Evolutionary conservation across 352 stramenopile species (phyloP).

Genomic region (Globisporangium paroecandrum): DNA sequence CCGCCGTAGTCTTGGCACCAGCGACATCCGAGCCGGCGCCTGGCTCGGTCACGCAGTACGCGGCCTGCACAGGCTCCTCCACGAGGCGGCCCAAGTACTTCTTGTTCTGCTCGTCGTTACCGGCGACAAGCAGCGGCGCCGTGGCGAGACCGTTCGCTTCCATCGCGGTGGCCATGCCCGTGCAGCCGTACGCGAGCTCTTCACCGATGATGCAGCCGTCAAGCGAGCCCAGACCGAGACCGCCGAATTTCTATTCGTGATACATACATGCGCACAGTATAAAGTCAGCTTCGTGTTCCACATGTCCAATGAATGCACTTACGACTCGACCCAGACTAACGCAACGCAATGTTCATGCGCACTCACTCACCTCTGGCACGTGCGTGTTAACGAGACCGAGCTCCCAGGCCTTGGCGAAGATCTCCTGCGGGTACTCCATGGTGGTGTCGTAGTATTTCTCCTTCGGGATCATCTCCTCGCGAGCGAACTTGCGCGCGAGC

Average conservation of each 20-base stretch:
- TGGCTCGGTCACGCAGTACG: conserved; percentile 90
- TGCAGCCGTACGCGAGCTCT: conserved; percentile 90
- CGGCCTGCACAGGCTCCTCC: conserved; percentile 78
- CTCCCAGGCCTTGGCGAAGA: conserved; percentile 89
- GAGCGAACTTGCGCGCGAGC: conserved; percentile 85
- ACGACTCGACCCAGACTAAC: not conserved
- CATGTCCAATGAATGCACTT: too few relatives aligned
- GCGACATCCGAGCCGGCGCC: conserved; percentile 88
- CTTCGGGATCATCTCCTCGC: conserved; percentile 89
- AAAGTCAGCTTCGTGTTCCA: not conserved
- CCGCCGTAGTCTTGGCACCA: conserved; percentile 85
- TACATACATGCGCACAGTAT: not conserved
- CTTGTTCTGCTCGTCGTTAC: conserved; percentile 74
- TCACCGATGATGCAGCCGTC: conserved; percentile 87
- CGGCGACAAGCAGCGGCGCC: conserved; percentile 82
- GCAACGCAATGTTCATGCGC: not conserved
- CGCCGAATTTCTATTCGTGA: conserved; percentile 53
- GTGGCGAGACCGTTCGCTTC: conserved; percentile 85
- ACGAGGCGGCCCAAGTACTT: conserved; percentile 86
- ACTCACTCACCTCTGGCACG: conserved; percentile 43
- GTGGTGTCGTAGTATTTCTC: conserved; percentile 81
- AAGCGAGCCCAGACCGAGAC: conserved; percentile 71
- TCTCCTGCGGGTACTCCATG: conserved; percentile 84
- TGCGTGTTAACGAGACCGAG: conserved; percentile 87
- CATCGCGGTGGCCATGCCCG: conserved; percentile 89